Conservation (phyloP, 768 basidiomycete genomes). For the Dictyophora rubrovolvata region DNA sequence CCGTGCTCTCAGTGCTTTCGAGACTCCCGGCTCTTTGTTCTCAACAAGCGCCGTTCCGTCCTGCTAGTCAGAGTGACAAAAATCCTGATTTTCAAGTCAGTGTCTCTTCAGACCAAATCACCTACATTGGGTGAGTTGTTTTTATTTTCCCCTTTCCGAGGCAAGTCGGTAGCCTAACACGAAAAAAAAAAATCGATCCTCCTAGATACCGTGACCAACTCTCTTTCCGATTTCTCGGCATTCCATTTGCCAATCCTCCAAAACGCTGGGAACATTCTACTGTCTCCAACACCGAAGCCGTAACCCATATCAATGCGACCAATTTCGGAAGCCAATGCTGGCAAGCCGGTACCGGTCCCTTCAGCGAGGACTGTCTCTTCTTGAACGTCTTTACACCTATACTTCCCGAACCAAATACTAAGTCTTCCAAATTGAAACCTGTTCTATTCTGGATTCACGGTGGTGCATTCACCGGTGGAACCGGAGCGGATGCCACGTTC, state of each 20-base stretch:
- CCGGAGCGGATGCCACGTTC: constrained; percentile 12
- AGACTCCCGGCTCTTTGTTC: neutral
- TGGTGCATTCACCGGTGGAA: constrained; percentile 18
- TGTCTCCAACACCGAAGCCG: constrained; percentile 28
- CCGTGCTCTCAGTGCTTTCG: neutral
- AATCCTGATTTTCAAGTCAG: neutral
- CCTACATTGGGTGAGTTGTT: neutral
- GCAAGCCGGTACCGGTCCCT: neutral
- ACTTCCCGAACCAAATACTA: constrained; percentile 11
- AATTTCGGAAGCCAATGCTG: neutral
- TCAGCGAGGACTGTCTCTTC: neutral
- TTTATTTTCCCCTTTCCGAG: neutral
- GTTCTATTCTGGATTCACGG: constrained; percentile 20
- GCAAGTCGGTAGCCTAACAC: neutral
- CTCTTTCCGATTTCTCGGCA: constrained; percentile 44
- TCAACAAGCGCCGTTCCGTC: neutral
- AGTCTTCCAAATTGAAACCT: constrained; percentile 8
- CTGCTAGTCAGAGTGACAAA: neutral
- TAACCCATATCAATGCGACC: constrained; percentile 14
- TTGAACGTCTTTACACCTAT: constrained; percentile 17
- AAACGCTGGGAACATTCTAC: constrained; percentile 23
- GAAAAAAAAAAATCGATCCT: neutral
- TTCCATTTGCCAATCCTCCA: constrained; percentile 37
- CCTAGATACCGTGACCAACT: constrained; percentile 35
- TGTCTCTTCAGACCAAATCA: neutral